Conservation (phyloP, 2,329 filamentous ascomycete genomes). For the Neoscytalidium dimidiatum region DNA sequence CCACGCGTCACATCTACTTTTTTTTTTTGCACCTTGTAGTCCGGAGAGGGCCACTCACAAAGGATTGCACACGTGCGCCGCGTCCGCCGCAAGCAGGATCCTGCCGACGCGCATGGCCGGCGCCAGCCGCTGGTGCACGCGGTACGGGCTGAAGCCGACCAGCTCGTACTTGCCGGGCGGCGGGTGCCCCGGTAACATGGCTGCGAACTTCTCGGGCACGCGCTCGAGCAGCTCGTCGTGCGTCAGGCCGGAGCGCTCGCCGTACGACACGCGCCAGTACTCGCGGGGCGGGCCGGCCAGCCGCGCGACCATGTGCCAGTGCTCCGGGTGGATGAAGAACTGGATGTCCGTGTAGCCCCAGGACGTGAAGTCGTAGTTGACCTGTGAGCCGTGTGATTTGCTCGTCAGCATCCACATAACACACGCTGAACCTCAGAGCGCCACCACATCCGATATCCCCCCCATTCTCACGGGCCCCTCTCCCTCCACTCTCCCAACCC, state of each 20-base stretch:
- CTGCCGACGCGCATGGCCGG: conserved; percentile 59
- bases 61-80: conserved; percentile 60
- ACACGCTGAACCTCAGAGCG: too few species aligned
- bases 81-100: conserved; percentile 61
- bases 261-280: conserved; percentile 65
- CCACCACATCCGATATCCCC: too few species aligned
- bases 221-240: conserved; percentile 56
- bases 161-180: conserved; percentile 60
- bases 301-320: conserved; percentile 64
- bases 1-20: background rate
- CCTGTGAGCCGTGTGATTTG: conserved; percentile 40
- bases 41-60: conserved; percentile 33
- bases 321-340: conserved; percentile 62
- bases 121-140: conserved; percentile 63
- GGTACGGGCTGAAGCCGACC: conserved; percentile 61
- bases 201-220: conserved; percentile 57
- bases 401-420: background rate
- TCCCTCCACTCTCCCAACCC: background rate
- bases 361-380: conserved; percentile 59
- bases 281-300: conserved; percentile 52
- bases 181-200: conserved; percentile 62
- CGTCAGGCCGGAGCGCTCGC: conserved; percentile 56
- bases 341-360: conserved; percentile 59
- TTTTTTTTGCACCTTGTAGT: background rate
- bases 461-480: background rate